phyloP scores from a whole-genome alignment of 176 grass and related monocot genomes.

The Avena atlantica region DNA sequence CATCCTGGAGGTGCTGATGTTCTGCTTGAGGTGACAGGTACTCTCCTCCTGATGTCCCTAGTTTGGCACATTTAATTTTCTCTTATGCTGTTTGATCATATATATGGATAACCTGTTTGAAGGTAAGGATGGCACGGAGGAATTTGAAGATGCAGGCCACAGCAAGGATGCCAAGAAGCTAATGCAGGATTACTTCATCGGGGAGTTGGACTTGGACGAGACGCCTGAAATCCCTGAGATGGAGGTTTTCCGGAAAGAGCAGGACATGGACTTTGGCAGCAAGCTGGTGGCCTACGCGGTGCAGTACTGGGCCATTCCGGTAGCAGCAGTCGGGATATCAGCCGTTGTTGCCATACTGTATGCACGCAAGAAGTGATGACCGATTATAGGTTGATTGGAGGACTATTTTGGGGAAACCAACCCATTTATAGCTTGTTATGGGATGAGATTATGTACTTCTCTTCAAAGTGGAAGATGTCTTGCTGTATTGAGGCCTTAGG shows the following conservation, averaged over 20 bases:
- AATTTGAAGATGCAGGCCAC: constrained; percentile 88
- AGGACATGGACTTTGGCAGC: constrained; percentile 47
- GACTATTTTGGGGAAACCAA: constrained; percentile 2
- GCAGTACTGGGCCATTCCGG: constrained; percentile 61
- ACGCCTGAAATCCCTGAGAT: constrained; percentile 68
- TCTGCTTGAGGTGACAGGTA: constrained; percentile 66
- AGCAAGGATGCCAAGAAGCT: constrained; percentile 65
- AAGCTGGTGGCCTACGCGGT: constrained; percentile 38
- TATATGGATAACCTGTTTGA: constrained; percentile 42
- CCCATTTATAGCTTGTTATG: constrained; percentile 43
- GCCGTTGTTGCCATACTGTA: constrained; percentile 57
- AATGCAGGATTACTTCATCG: constrained; percentile 86
- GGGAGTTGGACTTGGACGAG: constrained; percentile 72
- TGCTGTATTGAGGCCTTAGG: constrained; percentile 31
- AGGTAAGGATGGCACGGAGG: constrained; percentile 89
- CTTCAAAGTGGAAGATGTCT: background rate
- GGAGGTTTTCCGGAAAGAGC: constrained; percentile 66
- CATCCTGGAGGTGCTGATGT: constrained; percentile 92
- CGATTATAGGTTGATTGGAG: constrained; percentile 11
- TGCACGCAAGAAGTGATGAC: constrained; percentile 58
- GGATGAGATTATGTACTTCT: constrained; percentile 38
- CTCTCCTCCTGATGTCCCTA: background rate
- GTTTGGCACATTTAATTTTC: background rate
- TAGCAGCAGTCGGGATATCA: constrained; percentile 59
- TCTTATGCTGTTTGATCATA: background rate